Evolutionary conservation across 495 filamentous ascomycete species (phyloP).

Genomic region (Coniosporium apollinis): DNA sequence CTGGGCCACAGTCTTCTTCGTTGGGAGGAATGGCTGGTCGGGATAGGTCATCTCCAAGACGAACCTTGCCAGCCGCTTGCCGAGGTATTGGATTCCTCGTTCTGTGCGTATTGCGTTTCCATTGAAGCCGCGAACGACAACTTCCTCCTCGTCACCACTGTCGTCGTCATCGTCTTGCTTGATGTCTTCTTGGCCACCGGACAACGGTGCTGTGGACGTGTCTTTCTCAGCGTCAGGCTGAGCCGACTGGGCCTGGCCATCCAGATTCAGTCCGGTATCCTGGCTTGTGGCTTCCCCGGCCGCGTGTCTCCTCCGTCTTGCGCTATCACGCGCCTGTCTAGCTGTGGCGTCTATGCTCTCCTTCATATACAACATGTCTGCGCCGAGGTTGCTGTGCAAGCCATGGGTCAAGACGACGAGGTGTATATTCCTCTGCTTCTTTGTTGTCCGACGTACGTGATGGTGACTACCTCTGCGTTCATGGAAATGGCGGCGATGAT

Average conservation of each 20-base stretch:
- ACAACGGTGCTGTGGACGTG: constrained; percentile 19
- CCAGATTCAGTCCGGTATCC: background rate
- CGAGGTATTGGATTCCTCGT: constrained; percentile 88
- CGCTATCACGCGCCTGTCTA: constrained; percentile 46
- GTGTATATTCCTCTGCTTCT: constrained; percentile 58
- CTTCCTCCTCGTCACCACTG: constrained; percentile 59
- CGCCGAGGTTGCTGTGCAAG: constrained; percentile 87
- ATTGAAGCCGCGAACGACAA: constrained; percentile 84
- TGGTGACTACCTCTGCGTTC: constrained; percentile 9
- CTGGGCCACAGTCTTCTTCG: constrained; percentile 32
- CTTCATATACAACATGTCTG: constrained; percentile 94
- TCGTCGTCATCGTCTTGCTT: constrained; percentile 26
- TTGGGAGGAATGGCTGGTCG: constrained; percentile 67
- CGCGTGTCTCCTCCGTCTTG: constrained; percentile 36
- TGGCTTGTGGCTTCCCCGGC: constrained; percentile 15
- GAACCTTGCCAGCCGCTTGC: constrained; percentile 86
- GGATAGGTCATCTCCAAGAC: constrained; percentile 81
- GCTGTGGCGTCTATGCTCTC: constrained; percentile 84
- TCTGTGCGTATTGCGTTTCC: constrained; percentile 86
- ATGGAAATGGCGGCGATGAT: background rate
- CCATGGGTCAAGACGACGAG: constrained; percentile 89
- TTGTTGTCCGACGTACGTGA: constrained; percentile 13
- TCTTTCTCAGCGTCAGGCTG: background rate
- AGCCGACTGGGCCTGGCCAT: background rate
- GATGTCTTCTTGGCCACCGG: constrained; percentile 25